phyloP scores from a whole-genome alignment of 2,329 filamentous ascomycete species.

The Colletotrichum australisinense region DNA sequence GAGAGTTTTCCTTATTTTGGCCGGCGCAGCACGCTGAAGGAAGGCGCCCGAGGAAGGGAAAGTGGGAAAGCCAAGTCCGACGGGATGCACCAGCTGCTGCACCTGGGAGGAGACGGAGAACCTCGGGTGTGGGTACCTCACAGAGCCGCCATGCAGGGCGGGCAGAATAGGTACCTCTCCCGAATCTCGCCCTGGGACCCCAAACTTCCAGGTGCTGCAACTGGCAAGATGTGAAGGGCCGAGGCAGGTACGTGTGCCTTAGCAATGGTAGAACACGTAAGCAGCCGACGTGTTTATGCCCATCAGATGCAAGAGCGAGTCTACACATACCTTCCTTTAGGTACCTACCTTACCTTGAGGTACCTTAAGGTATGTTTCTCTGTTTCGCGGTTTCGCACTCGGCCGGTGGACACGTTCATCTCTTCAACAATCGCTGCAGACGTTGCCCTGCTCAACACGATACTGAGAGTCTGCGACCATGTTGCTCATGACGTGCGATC shows the following conservation, averaged over 20 bases:
- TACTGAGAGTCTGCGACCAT: not conserved
- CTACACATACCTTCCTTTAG: too few relatives aligned
- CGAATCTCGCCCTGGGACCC: not conserved
- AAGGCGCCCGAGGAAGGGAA: not conserved
- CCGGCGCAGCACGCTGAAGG: not conserved
- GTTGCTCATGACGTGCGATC: conserved; percentile 19
- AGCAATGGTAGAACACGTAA: not conserved
- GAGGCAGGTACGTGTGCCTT: not conserved
- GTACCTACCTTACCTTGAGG: not conserved
- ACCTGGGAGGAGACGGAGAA: not conserved
- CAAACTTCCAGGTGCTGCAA: not conserved
- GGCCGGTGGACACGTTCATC: conserved; percentile 17
- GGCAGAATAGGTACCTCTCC: not conserved
- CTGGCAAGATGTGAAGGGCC: not conserved
- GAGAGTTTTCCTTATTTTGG: not conserved
- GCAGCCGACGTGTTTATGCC: not conserved
- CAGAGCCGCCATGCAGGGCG: conserved; percentile 27
- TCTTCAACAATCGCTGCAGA: not conserved
- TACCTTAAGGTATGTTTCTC: not conserved
- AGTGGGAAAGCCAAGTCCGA: not conserved
- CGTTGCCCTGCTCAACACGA: conserved; percentile 15
- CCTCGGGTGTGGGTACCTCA: conserved; percentile 5
- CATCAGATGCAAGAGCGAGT: not conserved
- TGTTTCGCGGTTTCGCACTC: not conserved
- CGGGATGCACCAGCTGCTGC: not conserved